Base-by-base conservation (phyloP, 768 basidiomycete genomes). In the Hericium rajendrae region DNA sequence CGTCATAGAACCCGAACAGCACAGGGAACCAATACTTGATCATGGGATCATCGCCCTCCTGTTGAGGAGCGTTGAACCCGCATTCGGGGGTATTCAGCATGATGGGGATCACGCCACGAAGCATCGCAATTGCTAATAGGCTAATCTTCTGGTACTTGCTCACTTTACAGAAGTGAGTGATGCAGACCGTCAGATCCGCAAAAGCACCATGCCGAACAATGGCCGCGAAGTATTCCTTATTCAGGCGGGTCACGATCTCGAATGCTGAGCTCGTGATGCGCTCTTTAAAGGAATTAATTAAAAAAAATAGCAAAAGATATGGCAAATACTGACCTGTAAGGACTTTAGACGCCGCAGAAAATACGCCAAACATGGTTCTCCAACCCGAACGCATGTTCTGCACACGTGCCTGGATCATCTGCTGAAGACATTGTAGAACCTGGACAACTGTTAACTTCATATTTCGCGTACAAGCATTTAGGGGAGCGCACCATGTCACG, bases 111-210 rank as follows among this genome's bases (percentile, higher is more conserved):
- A 94, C 79, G 20, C 88, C 91, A 37, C 92, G 85, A 52, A 99
- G 81, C 93, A 98, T 97, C 15, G 88, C 94, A 59, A 98, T 98
- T 2, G 94, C 94, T 61, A 97, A 79, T 26, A 99, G 72, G 67
- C 91, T 92, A 75, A 98, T 95, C 69, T 97, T 97, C 72, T 99
- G 97, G 72, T 92, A 98, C 72, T 98, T 98, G 82, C 86, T 94
- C 65, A 95, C 93, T 80, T 98, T 98, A 78, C 91, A 95, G 74
- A 98, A 99, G 70, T 98, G 97, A 38, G 95, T 97, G 64, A 99
- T 88, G 75, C 97, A 99, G 40, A 94, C 92, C 6, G 89, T 94
- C 54, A 99, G 70, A 71, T 99, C 97, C 51, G 94, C 90, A 67
- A 98, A 98, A 4, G 94, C 85, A 13, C 97, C 97, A 67, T 97